These are phyloP conservation scores for Phytophthora melonis DNA, from an alignment of 352 stramenopile genomes.

Conservation along the genomic window DNA sequence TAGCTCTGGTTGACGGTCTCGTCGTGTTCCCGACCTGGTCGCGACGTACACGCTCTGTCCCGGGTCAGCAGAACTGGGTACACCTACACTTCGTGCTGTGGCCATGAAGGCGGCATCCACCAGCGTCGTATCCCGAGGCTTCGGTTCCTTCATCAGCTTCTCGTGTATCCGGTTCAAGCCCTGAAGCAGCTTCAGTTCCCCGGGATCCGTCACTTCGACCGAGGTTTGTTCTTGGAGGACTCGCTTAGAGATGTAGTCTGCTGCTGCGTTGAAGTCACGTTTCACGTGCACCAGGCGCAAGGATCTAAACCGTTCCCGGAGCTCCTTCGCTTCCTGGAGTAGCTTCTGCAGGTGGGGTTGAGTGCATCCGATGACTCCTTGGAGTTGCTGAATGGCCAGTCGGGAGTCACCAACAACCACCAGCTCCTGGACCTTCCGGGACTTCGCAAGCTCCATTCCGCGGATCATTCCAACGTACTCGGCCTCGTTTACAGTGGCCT, in stretches of 20 bases:
- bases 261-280: constrained; percentile 28
- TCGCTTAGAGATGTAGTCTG: constrained; percentile 16
- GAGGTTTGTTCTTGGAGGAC: constrained; percentile 4
- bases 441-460: background rate
- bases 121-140: background rate
- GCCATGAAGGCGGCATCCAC: background rate
- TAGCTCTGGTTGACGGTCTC: too few species aligned
- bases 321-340: constrained; percentile 4
- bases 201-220: background rate
- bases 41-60: background rate
- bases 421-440: background rate
- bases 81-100: background rate
- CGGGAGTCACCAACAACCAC: constrained; percentile 11
- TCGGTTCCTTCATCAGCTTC: constrained; percentile 5
- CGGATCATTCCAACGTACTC: constrained; percentile 8
- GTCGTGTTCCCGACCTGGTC: background rate
- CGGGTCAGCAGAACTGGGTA: background rate
- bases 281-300: constrained; percentile 28
- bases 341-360: constrained; percentile 21
- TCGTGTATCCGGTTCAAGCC: constrained; percentile 6
- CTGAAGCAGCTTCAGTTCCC: background rate
- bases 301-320: constrained; percentile 6
- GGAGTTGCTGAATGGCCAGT: constrained; percentile 8
- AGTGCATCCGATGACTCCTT: constrained; percentile 12
- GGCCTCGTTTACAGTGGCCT: constrained; percentile 5